phyloP scores from a whole-genome alignment of 2,329 filamentous ascomycete species.

The Colletotrichum tofieldiae region DNA sequence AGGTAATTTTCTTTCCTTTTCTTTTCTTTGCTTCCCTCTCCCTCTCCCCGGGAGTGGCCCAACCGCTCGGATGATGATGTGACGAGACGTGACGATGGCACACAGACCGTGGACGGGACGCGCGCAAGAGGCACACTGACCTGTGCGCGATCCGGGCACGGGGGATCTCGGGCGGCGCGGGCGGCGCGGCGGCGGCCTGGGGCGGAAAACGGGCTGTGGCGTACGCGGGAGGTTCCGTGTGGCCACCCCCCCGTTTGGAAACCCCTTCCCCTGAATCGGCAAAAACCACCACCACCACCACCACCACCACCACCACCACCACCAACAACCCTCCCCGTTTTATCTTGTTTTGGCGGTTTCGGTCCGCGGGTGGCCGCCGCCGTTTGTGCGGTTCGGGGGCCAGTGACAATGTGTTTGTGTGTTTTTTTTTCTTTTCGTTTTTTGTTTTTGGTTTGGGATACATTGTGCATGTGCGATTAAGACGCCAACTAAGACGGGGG shows the following conservation, averaged over 20 bases:
- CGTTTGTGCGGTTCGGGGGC: too few species aligned
- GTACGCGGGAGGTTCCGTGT: slow-evolving; percentile 10
- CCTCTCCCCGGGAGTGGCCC: not conserved
- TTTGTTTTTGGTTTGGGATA: not conserved
- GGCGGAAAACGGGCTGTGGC: not conserved
- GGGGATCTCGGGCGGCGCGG: slow-evolving; percentile 1
- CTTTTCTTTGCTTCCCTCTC: not conserved
- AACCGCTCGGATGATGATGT: not conserved
- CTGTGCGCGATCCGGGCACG: slow-evolving; percentile 22
- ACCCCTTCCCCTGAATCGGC: not conserved
- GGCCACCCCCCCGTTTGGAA: not conserved
- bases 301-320: not conserved
- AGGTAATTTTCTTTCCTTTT: not conserved
- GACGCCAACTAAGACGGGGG: not conserved
- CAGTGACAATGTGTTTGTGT: not conserved
- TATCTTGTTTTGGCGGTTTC: not conserved
- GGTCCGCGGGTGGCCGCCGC: not conserved
- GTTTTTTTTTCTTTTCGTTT: too few species aligned
- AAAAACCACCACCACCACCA: not conserved
- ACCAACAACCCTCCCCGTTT: not conserved
- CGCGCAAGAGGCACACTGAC: slow-evolving; percentile 16
- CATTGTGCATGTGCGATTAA: not conserved
- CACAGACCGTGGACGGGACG: not conserved
- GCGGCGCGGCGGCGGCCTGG: slow-evolving; percentile 2
- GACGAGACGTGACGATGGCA: not conserved